phyloP scores from a whole-genome alignment of 257 asterid genomes.

The Pogostemon cablin region DNA sequence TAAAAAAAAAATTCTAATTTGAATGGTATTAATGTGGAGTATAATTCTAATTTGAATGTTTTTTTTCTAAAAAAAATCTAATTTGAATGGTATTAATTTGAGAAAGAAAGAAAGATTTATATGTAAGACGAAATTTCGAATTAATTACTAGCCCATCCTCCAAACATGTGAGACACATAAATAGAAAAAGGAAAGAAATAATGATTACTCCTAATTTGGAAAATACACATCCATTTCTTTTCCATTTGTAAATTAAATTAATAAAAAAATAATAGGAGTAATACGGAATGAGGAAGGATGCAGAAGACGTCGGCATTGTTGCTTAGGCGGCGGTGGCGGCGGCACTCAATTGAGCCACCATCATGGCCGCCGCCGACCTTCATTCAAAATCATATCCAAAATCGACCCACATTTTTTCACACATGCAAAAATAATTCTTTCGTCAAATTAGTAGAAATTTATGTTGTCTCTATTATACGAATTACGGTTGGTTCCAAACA shows the following conservation, averaged over 20 bases:
- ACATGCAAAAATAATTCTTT: slow-evolving; percentile 10
- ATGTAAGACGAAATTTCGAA: no score
- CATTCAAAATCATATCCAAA: slow-evolving; percentile 15
- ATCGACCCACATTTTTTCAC: slow-evolving; percentile 18
- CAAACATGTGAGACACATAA: no score
- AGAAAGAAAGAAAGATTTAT: no score
- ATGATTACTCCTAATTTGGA: background rate
- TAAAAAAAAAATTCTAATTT: no score
- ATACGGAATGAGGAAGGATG: background rate
- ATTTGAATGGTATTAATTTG: no score
- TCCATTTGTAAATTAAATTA: background rate
- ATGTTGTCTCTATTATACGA: background rate
- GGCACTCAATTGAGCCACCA: slow-evolving; percentile 25
- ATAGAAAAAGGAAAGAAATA: no score
- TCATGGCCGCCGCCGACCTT: slow-evolving; percentile 32
- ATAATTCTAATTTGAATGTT: no score
- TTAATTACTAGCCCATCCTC: no score
- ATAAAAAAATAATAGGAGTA: background rate
- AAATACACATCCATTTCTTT: background rate
- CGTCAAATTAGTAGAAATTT: background rate
- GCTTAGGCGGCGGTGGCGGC: slow-evolving; percentile 18
- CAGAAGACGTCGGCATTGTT: slow-evolving; percentile 33
- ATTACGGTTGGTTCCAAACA: background rate
- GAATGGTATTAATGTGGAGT: no score
- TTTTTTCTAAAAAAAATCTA: no score